Conservation (phyloP, 805 yeast genomes). For the Ogataea methanolica region DNA sequence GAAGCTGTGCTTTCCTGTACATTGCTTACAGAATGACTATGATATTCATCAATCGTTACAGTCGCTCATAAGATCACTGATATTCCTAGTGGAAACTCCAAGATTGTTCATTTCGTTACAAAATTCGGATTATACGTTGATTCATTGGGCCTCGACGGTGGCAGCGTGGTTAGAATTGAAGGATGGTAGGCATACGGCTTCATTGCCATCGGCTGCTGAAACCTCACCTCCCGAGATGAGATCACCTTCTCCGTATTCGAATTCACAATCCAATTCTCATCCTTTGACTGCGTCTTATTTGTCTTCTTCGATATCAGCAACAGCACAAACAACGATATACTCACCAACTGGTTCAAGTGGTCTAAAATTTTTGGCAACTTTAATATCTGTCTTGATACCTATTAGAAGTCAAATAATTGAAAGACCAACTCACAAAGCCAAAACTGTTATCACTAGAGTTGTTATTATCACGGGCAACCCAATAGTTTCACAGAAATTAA, state of each 20-base stretch:
- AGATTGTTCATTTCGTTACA: slow-evolving; percentile 40
- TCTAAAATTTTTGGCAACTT: slow-evolving; percentile 41
- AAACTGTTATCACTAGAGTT: slow-evolving; percentile 34
- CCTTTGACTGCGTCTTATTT: not conserved
- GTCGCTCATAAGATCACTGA: slow-evolving; percentile 34
- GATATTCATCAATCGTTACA: slow-evolving; percentile 38
- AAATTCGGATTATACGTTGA: slow-evolving; percentile 34
- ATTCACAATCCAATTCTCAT: not conserved
- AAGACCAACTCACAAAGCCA: slow-evolving; percentile 27
- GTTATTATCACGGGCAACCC: slow-evolving; percentile 55
- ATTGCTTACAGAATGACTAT: slow-evolving; percentile 37
- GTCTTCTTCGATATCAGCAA: not conserved
- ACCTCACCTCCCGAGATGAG: slow-evolving; percentile 2
- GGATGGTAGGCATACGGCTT: slow-evolving; percentile 32
- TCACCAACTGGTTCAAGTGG: slow-evolving; percentile 6
- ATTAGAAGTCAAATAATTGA: slow-evolving; percentile 30
- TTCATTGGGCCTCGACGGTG: slow-evolving; percentile 49
- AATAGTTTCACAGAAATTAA: slow-evolving; percentile 48
- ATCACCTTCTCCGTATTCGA: slow-evolving; percentile 6
- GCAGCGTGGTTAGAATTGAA: slow-evolving; percentile 53
- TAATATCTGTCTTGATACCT: slow-evolving; percentile 43
- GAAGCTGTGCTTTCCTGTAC: slow-evolving; percentile 30
- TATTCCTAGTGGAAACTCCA: slow-evolving; percentile 41
- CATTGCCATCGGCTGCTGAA: not conserved
- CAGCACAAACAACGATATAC: slow-evolving; percentile 1